Conservation (phyloP, 1,284 basidiomycete species). For the Omphalotus olearius region DNA sequence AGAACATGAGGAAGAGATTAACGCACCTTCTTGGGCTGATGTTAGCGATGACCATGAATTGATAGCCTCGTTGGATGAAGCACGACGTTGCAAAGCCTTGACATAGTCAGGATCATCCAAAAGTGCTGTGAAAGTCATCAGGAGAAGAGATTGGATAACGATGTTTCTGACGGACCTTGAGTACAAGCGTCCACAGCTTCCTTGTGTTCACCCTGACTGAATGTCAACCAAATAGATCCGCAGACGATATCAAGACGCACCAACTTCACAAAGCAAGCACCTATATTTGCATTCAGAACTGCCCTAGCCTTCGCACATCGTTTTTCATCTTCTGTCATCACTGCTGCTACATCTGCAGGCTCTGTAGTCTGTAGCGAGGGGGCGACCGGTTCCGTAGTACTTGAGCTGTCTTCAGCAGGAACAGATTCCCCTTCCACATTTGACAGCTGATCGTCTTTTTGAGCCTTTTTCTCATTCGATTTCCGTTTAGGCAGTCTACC, state of each 20-base stretch:
- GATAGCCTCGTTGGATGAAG: constrained; percentile 77
- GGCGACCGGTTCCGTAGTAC: no score
- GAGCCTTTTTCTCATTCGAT: constrained; percentile 6
- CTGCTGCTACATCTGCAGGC: constrained; percentile 21
- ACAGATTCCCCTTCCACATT: background rate
- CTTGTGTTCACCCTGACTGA: constrained; percentile 62
- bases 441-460: constrained; percentile 2
- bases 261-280: constrained; percentile 73
- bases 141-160: constrained; percentile 3
- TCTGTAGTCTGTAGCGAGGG: constrained; percentile 13
- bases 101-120: constrained; percentile 79
- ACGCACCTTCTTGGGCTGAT: constrained; percentile 78
- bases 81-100: constrained; percentile 88
- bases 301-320: constrained; percentile 57
- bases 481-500: constrained; percentile 49
- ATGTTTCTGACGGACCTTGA: constrained; percentile 43
- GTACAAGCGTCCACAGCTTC: constrained; percentile 75
- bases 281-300: constrained; percentile 75
- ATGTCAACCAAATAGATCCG: background rate
- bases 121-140: constrained; percentile 54
- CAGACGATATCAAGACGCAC: constrained; percentile 34
- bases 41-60: constrained; percentile 80
- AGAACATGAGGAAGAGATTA: constrained; percentile 4
- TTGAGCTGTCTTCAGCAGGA: background rate
- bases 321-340: constrained; percentile 31